These are phyloP conservation scores for Sonneratia caseolaris DNA, from an alignment of 345 rosid species.

Conservation along the genomic window DNA sequence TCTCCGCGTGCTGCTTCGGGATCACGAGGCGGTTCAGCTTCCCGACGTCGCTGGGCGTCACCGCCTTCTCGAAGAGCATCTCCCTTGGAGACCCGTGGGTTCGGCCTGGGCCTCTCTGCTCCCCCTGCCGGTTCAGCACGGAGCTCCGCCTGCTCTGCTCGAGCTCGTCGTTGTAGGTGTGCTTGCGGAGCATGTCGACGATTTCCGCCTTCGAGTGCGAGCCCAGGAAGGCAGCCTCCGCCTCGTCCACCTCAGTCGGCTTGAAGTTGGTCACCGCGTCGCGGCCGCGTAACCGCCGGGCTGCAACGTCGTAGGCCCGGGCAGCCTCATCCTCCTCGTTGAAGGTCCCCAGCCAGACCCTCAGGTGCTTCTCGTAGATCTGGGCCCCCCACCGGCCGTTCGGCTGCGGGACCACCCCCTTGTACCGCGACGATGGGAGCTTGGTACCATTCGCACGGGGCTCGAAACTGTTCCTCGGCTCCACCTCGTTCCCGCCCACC, in stretches of 20 bases:
- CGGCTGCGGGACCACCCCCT: slow-evolving; percentile 51
- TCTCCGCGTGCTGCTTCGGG: slow-evolving; percentile 95
- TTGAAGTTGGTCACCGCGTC: slow-evolving; percentile 45
- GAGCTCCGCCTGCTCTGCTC: slow-evolving; percentile 30
- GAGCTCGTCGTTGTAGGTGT: slow-evolving; percentile 43
- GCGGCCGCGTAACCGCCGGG: slow-evolving; percentile 43
- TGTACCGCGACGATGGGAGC: slow-evolving; percentile 29
- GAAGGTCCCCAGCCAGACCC: slow-evolving; percentile 56
- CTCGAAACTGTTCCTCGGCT: slow-evolving; percentile 11
- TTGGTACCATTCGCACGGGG: slow-evolving; percentile 9
- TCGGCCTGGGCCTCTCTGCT: not conserved
- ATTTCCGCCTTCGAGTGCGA: slow-evolving; percentile 48
- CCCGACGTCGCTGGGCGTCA: slow-evolving; percentile 92
- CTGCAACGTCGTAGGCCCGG: slow-evolving; percentile 40
- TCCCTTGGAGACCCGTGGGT: slow-evolving; percentile 14
- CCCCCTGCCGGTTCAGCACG: not conserved
- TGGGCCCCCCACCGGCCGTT: slow-evolving; percentile 59
- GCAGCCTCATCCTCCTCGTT: slow-evolving; percentile 49
- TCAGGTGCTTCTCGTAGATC: slow-evolving; percentile 51
- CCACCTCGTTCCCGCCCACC: slow-evolving; percentile 16
- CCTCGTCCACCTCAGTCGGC: slow-evolving; percentile 13
- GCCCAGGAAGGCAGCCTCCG: slow-evolving; percentile 29
- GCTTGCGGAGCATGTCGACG: slow-evolving; percentile 55
- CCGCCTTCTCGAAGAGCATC: slow-evolving; percentile 73
- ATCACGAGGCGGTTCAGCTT: slow-evolving; percentile 79